Evolutionary conservation across 2,329 filamentous ascomycete species (phyloP).

Genomic region (Epichloe uncinata): DNA sequence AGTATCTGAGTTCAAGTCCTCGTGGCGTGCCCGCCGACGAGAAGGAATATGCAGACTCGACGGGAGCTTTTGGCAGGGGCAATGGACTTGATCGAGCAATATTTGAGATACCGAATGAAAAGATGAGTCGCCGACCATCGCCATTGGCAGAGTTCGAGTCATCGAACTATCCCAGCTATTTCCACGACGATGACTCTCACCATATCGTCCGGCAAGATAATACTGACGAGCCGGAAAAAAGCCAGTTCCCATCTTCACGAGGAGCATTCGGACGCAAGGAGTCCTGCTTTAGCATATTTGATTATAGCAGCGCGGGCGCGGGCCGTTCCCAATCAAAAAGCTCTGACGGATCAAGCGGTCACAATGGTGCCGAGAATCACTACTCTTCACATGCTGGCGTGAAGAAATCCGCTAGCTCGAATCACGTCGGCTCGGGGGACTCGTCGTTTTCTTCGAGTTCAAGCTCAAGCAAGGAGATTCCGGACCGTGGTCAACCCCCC

Average conservation of each 20-base stretch:
- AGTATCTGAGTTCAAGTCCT: neutral
- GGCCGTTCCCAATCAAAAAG: neutral
- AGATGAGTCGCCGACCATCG: neutral
- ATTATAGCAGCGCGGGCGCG: neutral
- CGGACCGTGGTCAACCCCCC: neutral
- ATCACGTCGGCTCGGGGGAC: neutral
- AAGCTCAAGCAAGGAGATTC: neutral
- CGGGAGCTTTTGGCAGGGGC: neutral
- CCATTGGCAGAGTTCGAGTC: neutral
- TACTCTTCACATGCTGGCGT: neutral
- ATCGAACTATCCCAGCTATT: neutral
- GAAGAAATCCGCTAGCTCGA: neutral
- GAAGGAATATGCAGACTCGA: neutral
- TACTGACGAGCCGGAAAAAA: neutral
- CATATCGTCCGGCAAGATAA: neutral
- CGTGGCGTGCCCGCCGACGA: neutral
- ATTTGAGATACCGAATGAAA: neutral
- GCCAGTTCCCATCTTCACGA: neutral
- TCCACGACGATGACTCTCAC: neutral
- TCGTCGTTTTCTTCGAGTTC: slow-evolving; percentile 2
- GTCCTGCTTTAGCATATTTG: neutral
- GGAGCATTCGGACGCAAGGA: slow-evolving; percentile 3
- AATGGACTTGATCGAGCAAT: neutral
- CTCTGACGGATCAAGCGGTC: neutral
- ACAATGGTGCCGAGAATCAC: neutral